Evolutionary conservation across 1,284 basidiomycete species (phyloP).

Genomic region (Pseudozyma thailandica): DNA sequence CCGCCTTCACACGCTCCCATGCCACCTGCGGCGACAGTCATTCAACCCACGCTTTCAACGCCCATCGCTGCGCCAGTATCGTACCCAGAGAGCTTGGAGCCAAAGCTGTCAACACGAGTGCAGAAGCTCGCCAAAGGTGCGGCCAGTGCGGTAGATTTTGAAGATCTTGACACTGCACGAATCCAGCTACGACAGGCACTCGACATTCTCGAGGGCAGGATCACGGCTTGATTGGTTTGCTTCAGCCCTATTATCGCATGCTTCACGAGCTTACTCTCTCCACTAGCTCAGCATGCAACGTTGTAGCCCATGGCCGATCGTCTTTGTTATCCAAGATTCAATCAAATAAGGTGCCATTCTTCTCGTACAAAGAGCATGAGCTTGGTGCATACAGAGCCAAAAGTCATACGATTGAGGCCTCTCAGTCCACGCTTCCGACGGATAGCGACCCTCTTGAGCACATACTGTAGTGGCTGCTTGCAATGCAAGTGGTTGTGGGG

Average conservation of each 20-base stretch:
- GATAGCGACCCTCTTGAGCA: neutral
- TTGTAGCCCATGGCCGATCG: too few species aligned
- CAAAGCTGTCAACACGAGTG: slow-evolving; percentile 39
- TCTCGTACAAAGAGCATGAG: too few species aligned
- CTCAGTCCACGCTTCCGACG: neutral
- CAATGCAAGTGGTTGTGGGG: too few species aligned
- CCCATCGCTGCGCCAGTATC: neutral
- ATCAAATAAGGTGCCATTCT: too few species aligned
- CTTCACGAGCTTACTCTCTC: too few species aligned
- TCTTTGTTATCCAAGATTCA: too few species aligned
- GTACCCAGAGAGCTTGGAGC: slow-evolving; percentile 74
- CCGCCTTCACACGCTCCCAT: neutral
- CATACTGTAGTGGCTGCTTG: too few species aligned
- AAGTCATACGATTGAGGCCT: too few species aligned
- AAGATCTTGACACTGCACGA: slow-evolving; percentile 62
- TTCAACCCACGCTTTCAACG: neutral
- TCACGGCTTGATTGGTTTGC: slow-evolving; percentile 1
- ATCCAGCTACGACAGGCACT: slow-evolving; percentile 60
- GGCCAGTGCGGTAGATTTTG: slow-evolving; percentile 64
- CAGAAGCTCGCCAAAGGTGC: slow-evolving; percentile 64
- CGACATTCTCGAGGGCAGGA: slow-evolving; percentile 55
- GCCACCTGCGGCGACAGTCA: neutral
- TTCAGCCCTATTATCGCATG: neutral
- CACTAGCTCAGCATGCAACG: too few species aligned
- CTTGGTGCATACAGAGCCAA: too few species aligned